Conservation (phyloP, 2,329 filamentous ascomycete species). For the Xylariaceae sp. region DNA sequence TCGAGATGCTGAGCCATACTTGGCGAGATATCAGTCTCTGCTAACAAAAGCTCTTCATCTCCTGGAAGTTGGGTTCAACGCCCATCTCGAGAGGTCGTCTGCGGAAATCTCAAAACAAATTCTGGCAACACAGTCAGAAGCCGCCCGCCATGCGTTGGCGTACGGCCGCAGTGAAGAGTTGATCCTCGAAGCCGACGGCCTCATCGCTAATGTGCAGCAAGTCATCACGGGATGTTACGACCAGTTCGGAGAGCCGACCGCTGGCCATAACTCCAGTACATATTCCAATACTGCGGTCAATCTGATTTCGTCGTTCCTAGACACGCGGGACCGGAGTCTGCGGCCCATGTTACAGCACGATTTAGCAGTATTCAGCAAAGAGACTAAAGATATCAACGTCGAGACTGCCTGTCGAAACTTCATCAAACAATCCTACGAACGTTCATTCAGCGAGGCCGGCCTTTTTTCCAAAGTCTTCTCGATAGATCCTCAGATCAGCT, state of each 20-base stretch:
- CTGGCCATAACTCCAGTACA: slow-evolving; percentile 42
- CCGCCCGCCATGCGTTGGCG: slow-evolving; percentile 53
- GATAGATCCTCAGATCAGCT: slow-evolving; percentile 49
- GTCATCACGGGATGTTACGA: slow-evolving; percentile 49
- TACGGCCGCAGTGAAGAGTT: slow-evolving; percentile 57
- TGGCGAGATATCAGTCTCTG: slow-evolving; percentile 79
- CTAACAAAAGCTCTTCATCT: slow-evolving; percentile 62
- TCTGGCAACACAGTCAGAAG: slow-evolving; percentile 50
- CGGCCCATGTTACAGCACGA: slow-evolving; percentile 49
- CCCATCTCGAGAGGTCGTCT: slow-evolving; percentile 47
- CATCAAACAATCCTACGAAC: slow-evolving; percentile 56
- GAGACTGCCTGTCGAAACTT: slow-evolving; percentile 54
- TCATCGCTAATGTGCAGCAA: slow-evolving; percentile 52
- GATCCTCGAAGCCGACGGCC: slow-evolving; percentile 49
- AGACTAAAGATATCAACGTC: slow-evolving; percentile 42
- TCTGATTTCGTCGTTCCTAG: slow-evolving; percentile 49
- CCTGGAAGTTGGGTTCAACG: slow-evolving; percentile 52
- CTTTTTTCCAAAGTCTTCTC: slow-evolving; percentile 52
- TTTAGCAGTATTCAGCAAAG: slow-evolving; percentile 48
- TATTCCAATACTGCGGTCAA: slow-evolving; percentile 50
- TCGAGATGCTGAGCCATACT: slow-evolving; percentile 80
- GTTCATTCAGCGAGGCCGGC: slow-evolving; percentile 48
- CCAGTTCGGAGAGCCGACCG: slow-evolving; percentile 41
- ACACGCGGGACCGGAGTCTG: slow-evolving; percentile 48
- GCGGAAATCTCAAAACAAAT: slow-evolving; percentile 52